phyloP scores from a whole-genome alignment of 2,329 filamentous ascomycete species.

The Sporothrix brunneoviolacea region DNA sequence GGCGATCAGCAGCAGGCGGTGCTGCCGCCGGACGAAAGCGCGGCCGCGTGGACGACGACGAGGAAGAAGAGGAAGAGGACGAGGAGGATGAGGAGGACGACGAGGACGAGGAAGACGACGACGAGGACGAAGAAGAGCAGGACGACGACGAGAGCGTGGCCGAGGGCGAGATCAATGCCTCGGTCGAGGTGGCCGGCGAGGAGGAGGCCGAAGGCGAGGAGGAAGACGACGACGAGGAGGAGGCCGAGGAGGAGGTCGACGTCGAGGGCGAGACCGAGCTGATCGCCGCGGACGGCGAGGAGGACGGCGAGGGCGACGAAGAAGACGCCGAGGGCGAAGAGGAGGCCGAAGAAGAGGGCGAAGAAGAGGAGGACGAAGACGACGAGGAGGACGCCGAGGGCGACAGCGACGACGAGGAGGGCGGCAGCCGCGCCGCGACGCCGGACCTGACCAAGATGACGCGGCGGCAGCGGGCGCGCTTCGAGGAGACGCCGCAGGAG shows the following conservation, averaged over 20 bases:
- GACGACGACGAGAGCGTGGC: slow-evolving; percentile 50
- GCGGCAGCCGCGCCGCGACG: slow-evolving; percentile 40
- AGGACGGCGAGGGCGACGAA: slow-evolving; percentile 34
- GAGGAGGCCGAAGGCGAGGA: slow-evolving; percentile 10
- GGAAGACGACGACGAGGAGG: slow-evolving; percentile 4
- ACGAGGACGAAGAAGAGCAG: slow-evolving; percentile 48
- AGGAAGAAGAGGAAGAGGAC: slow-evolving; percentile 12
- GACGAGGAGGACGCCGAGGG: slow-evolving; percentile 33
- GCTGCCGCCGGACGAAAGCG: background rate
- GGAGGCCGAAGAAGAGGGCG: slow-evolving; percentile 32
- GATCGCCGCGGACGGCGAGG: slow-evolving; percentile 30
- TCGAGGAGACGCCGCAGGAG: slow-evolving; percentile 46
- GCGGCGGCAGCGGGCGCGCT: slow-evolving; percentile 52
- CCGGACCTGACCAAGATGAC: slow-evolving; percentile 55
- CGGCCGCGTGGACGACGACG: slow-evolving; percentile 1
- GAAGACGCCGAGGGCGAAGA: slow-evolving; percentile 34
- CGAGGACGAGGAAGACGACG: slow-evolving; percentile 29
- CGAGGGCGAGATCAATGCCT: slow-evolving; percentile 40
- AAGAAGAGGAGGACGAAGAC: slow-evolving; percentile 33
- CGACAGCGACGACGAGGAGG: slow-evolving; percentile 33
- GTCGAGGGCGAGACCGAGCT: slow-evolving; percentile 39
- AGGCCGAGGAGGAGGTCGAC: slow-evolving; percentile 41
- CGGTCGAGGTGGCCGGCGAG: slow-evolving; percentile 30
- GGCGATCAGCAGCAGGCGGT: background rate
- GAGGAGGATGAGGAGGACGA: slow-evolving; percentile 13